phyloP scores from a whole-genome alignment of 2,329 filamentous ascomycete species.

The Fusarium papillatum region DNA sequence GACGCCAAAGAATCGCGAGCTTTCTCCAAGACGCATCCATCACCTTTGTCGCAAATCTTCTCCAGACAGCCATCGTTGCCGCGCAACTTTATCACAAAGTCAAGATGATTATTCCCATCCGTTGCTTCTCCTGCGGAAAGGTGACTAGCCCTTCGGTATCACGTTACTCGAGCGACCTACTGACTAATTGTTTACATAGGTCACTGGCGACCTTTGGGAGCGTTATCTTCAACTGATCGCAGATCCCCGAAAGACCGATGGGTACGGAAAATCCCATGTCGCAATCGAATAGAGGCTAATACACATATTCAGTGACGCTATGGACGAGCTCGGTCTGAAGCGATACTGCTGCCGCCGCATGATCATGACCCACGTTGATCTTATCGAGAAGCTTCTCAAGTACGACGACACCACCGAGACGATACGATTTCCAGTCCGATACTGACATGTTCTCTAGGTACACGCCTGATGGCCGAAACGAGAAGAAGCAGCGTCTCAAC shows the following conservation, averaged over 20 bases:
- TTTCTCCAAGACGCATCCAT: conserved; percentile 32
- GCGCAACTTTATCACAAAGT: conserved; percentile 32
- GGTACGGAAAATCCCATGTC: conserved; percentile 64
- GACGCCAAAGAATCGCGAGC: conserved; percentile 32
- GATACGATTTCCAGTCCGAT: background rate
- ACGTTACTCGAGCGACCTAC: conserved; percentile 19
- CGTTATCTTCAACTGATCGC: conserved; percentile 92
- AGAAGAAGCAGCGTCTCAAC: conserved; percentile 66
- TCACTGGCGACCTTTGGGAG: conserved; percentile 98
- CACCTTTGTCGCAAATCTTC: conserved; percentile 40
- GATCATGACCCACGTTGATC: conserved; percentile 99
- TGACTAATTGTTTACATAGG: conserved; percentile 67
- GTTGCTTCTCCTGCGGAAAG: conserved; percentile 99
- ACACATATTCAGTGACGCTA: conserved; percentile 78
- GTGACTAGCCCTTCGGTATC: conserved; percentile 61
- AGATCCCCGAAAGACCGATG: conserved; percentile 76
- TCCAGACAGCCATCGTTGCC: conserved; percentile 16
- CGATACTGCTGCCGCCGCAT: conserved; percentile 99
- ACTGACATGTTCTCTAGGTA: conserved; percentile 58
- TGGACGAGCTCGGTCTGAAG: conserved; percentile 94
- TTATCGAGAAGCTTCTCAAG: conserved; percentile 98
- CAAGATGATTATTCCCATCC: conserved; percentile 98
- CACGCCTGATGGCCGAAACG: conserved; percentile 73
- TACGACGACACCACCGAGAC: conserved; percentile 58
- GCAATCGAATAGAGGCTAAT: conserved; percentile 41